Evolutionary conservation across 805 yeast species (phyloP), one percentile per base, ranked within the genome.

Genomic region (Ogataea dorogensis): DNA sequence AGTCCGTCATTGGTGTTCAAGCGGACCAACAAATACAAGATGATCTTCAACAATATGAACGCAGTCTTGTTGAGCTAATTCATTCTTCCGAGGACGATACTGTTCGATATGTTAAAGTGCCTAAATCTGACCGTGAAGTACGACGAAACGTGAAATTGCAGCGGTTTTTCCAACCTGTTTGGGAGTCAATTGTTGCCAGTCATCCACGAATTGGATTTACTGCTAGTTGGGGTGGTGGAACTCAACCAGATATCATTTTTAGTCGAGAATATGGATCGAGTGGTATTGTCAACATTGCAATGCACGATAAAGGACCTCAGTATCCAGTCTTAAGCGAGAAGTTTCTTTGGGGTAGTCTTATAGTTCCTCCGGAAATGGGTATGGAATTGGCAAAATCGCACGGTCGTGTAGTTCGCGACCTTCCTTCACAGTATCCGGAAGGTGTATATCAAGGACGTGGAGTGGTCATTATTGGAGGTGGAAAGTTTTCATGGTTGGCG

Each of bases 381-480:
- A 41, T 48, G 1, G 62, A 65, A 22, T 60, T 81, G 65, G 63
- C 56, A 18, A 44, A 47, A 13, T 68, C 79, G 4, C 88, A 81
- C 54, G 41, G 47, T 7, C 47, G 50, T 28, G 73, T 77, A 12
- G 68, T 73, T 14, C 53, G 55, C 2, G 61, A 59, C 20, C 51
- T 81, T 54, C 64, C 64, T 5, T 16, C 18, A 3, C 7, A 20
- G 10, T 51, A 49, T 28, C 77, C 77, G 0, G 68, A 62, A 26
- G 50, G 53, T 11, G 45, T 70, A 9, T 74, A 72, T 50, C 16
- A 39, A 5, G 78, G 81, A 1, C 64, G 71, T 38, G 91, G 89
- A 6, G 76, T 81, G 17, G 81, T 82, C 0, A 75, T 76, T 38
- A 79, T 82, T 29, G 91, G 86, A n/a, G 91, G 91, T 31, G 86